Percentiles rank a stretch among this genome's conserved stretches.
phyloP scores from a whole-genome alignment of 2,329 filamentous ascomycete genomes.

The Pseudogymnoascus sp. region DNA sequence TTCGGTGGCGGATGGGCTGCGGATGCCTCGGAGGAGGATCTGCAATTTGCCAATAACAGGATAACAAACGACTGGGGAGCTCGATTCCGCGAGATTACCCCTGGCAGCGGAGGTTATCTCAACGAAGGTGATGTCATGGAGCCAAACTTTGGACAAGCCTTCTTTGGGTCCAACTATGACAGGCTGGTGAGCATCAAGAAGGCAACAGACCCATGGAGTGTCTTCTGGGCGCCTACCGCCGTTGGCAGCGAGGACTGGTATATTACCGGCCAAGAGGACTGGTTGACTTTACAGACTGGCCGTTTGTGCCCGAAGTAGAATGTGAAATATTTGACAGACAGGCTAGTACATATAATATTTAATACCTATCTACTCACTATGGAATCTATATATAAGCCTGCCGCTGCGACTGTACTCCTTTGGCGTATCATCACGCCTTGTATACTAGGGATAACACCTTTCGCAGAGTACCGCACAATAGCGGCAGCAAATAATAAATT shows the following conservation, averaged over 20 bases:
- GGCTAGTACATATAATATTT: not conserved
- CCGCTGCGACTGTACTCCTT: no score
- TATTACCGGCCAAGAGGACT: conserved; percentile 1
- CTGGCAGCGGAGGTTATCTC: conserved; percentile 37
- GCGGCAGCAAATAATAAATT: not conserved
- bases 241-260: conserved; percentile 15
- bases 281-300: not conserved
- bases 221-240: conserved; percentile 16
- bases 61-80: conserved; percentile 27
- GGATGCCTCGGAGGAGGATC: conserved; percentile 19
- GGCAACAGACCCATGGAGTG: conserved; percentile 14
- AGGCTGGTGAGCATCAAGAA: conserved; percentile 17
- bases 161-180: conserved; percentile 33
- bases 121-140: conserved; percentile 43
- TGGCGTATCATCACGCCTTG: not conserved
- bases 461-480: not conserved
- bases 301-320: conserved; percentile 1
- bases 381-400: not conserved
- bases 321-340: not conserved
- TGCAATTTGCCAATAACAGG: conserved; percentile 23
- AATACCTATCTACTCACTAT: not conserved
- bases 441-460: not conserved
- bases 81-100: conserved; percentile 30
- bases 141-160: conserved; percentile 34
- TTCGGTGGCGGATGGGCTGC: conserved; percentile 13